Percentiles rank a stretch among this genome's conserved stretches.
Evolutionary conservation across 768 basidiomycete species (phyloP).

Genomic region (Lactarius akahatsu): DNA sequence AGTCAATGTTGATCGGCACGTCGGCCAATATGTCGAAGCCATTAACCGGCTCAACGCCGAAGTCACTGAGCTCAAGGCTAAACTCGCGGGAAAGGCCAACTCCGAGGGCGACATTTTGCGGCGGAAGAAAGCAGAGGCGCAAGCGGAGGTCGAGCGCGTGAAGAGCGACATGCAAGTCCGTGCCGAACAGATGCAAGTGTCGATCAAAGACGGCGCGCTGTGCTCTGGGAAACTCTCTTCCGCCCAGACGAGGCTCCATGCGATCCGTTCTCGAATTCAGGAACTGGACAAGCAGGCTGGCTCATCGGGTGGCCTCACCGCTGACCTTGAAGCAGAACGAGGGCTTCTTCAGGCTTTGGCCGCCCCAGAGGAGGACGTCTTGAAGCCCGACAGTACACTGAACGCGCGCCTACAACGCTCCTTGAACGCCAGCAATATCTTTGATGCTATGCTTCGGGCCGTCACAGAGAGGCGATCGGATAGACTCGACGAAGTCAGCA

Average conservation of each 20-base stretch:
- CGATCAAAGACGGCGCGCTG: constrained; percentile 72
- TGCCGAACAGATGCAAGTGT: constrained; percentile 65
- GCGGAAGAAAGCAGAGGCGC: constrained; percentile 70
- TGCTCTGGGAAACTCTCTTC: constrained; percentile 70
- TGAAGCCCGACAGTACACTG: constrained; percentile 58
- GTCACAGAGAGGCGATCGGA: constrained; percentile 78
- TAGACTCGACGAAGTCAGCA: constrained; percentile 66
- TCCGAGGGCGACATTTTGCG: constrained; percentile 61
- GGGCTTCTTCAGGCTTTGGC: constrained; percentile 66
- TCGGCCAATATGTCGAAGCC: constrained; percentile 92
- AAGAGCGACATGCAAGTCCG: constrained; percentile 70
- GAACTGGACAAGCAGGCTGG: constrained; percentile 51
- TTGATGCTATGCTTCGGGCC: constrained; percentile 83
- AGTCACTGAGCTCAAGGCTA: constrained; percentile 82
- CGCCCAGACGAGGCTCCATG: constrained; percentile 64
- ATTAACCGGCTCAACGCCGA: constrained; percentile 86
- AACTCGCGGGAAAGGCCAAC: constrained; percentile 68
- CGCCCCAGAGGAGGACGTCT: constrained; percentile 64
- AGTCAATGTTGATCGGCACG: constrained; percentile 91
- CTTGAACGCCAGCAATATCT: constrained; percentile 74
- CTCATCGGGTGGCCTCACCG: constrained; percentile 41
- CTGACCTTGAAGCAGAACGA: constrained; percentile 72
- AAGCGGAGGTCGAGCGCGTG: constrained; percentile 69
- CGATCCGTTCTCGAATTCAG: constrained; percentile 60
- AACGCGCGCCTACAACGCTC: constrained; percentile 62